Evolutionary conservation across 2,329 filamentous ascomycete genomes (phyloP).

Genomic region (Colletotrichum orbiculare): DNA sequence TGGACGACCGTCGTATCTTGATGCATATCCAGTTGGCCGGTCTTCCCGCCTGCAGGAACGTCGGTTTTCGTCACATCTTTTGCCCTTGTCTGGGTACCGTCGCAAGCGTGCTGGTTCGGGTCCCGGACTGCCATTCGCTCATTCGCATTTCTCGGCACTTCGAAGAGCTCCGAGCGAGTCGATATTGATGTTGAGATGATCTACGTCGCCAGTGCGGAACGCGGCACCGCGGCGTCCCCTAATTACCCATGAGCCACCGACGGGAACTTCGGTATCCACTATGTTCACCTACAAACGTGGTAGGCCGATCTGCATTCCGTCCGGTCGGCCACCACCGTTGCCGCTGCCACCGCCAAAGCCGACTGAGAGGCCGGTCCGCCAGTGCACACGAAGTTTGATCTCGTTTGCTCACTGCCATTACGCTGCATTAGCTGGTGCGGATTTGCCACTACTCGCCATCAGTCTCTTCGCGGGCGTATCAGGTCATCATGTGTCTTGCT

Average conservation of each 20-base stretch:
- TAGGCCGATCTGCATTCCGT: slow-evolving; percentile 14
- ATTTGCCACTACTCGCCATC: not conserved
- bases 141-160: slow-evolving; percentile 2
- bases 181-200: slow-evolving; percentile 8
- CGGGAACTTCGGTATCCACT: slow-evolving; percentile 3
- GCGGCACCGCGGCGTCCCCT: not conserved
- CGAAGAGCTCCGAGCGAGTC: not conserved
- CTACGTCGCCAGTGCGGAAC: not conserved
- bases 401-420: not conserved
- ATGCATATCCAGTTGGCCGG: not conserved
- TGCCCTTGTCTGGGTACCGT: not conserved
- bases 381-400: slow-evolving; percentile 11
- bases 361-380: not conserved
- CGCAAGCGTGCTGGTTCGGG: not conserved
- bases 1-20: slow-evolving; percentile 1
- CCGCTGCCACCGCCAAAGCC: not conserved
- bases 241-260: not conserved
- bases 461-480: slow-evolving; percentile 14
- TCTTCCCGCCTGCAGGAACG: slow-evolving; percentile 1
- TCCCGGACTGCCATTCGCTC: not conserved
- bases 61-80: slow-evolving; percentile 14
- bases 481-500: slow-evolving; percentile 16
- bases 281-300: not conserved
- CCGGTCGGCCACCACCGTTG: not conserved
- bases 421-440: not conserved